Conservation (phyloP, 2,329 filamentous ascomycete genomes). For the Scolecobasidium constrictum region DNA sequence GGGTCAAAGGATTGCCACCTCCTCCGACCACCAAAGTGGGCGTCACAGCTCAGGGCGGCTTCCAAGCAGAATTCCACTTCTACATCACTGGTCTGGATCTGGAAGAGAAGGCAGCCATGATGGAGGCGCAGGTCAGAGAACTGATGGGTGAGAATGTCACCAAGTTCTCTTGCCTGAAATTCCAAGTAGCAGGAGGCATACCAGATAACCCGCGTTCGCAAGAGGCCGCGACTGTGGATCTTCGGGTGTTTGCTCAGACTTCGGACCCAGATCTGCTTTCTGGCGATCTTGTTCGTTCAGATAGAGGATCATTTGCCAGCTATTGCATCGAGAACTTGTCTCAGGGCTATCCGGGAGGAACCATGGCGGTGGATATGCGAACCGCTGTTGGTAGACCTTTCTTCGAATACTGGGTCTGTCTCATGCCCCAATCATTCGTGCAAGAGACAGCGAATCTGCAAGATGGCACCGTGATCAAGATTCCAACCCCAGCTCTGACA, state of each 20-base stretch:
- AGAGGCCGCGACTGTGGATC: slow-evolving; percentile 19
- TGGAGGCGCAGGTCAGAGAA: slow-evolving; percentile 15
- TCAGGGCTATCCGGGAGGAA: slow-evolving; percentile 14
- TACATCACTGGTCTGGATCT: slow-evolving; percentile 20
- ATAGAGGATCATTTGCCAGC: slow-evolving; percentile 15
- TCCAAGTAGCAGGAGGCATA: slow-evolving; percentile 11
- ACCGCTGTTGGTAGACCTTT: slow-evolving; percentile 18
- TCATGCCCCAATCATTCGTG: slow-evolving; percentile 17
- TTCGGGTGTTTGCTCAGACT: slow-evolving; percentile 8
- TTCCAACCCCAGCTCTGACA: slow-evolving; percentile 11
- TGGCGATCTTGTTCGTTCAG: slow-evolving; percentile 3
- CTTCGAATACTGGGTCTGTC: slow-evolving; percentile 19
- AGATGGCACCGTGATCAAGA: too few species aligned
- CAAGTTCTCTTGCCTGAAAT: slow-evolving; percentile 9
- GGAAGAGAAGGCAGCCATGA: slow-evolving; percentile 17
- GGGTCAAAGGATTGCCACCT: slow-evolving; percentile 6
- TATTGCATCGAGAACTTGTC: slow-evolving; percentile 16
- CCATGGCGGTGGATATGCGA: slow-evolving; percentile 11
- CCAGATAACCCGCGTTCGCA: slow-evolving; percentile 4
- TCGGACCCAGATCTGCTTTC: slow-evolving; percentile 15
- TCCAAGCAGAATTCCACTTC: slow-evolving; percentile 9
- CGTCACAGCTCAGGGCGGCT: slow-evolving; percentile 26
- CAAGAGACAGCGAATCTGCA: too few species aligned
- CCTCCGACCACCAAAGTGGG: slow-evolving; percentile 13
- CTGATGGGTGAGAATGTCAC: slow-evolving; percentile 11